These are phyloP conservation scores for Allantophomopsis cytisporea DNA, from an alignment of 2,329 filamentous ascomycete species.

Conservation along the genomic window DNA sequence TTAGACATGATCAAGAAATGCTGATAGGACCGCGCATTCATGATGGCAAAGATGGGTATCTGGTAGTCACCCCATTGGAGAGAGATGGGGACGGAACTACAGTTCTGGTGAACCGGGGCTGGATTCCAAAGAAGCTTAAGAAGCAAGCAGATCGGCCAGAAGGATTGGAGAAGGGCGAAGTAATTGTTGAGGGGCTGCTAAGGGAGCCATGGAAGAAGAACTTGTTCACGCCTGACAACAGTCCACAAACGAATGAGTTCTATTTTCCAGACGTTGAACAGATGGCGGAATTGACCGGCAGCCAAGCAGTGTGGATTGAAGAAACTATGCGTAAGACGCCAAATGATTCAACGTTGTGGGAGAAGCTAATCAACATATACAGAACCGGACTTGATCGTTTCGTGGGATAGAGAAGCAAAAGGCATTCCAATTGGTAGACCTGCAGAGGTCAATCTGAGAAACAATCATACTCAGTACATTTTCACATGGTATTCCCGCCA, in stretches of 20 bases:
- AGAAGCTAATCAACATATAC: constrained; percentile 9
- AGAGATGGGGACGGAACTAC: constrained; percentile 49
- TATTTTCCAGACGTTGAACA: constrained; percentile 90
- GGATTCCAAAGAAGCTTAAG: constrained; percentile 69
- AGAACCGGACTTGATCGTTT: constrained; percentile 69
- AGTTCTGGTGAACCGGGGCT: constrained; percentile 79
- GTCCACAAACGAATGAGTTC: constrained; percentile 71
- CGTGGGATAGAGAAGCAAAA: constrained; percentile 61
- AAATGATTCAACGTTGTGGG: constrained; percentile 1
- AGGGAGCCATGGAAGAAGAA: constrained; percentile 94
- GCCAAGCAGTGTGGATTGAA: constrained; percentile 88
- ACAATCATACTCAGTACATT: constrained; percentile 97
- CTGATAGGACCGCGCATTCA: constrained; percentile 79
- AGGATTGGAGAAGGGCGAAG: constrained; percentile 54
- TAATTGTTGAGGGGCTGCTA: constrained; percentile 73
- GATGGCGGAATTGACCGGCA: constrained; percentile 75
- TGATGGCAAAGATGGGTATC: constrained; percentile 81
- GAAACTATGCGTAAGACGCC: constrained; percentile 68
- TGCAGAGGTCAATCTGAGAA: constrained; percentile 83
- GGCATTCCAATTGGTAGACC: constrained; percentile 83
- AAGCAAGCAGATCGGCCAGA: constrained; percentile 48
- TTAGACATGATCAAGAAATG: constrained; percentile 91
- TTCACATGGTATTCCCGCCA: constrained; percentile 68
- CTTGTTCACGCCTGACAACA: constrained; percentile 88
- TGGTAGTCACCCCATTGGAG: constrained; percentile 86